These are phyloP conservation scores for Cucumis melo DNA, from an alignment of 306 rosid species.

Conservation along the genomic window DNA sequence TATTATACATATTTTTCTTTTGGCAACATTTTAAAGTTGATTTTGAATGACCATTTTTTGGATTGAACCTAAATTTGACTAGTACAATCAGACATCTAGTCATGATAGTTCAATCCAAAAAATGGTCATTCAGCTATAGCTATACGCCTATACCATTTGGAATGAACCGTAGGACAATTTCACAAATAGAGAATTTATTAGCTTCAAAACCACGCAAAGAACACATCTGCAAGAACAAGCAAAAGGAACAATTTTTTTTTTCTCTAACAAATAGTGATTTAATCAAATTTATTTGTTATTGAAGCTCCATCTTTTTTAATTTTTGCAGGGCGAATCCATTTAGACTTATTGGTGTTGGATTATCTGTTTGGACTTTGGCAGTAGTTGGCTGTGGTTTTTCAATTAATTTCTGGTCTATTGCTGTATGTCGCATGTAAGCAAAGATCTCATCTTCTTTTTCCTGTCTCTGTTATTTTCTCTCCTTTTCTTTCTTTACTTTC, in stretches of 20 bases:
- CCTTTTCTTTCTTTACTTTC: background rate
- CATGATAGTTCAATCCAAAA: background rate
- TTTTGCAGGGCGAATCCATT: conserved; percentile 69
- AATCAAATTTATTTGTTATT: background rate
- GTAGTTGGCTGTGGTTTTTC: conserved; percentile 47
- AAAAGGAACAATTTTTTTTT: background rate
- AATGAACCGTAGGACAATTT: background rate
- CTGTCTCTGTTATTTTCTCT: background rate
- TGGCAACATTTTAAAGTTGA: background rate
- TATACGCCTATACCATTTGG: background rate
- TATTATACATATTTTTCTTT: background rate
- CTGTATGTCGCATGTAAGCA: conserved; percentile 66
- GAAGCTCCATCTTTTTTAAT: background rate
- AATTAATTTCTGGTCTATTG: conserved; percentile 68
- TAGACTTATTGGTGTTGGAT: conserved; percentile 79
- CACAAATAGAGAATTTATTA: background rate
- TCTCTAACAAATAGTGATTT: background rate
- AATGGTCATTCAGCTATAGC: background rate
- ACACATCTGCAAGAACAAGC: background rate
- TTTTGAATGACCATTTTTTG: too few relatives aligned
- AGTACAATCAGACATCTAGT: background rate
- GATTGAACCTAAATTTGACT: background rate
- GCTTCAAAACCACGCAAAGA: background rate
- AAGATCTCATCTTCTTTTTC: background rate
- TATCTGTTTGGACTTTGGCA: conserved; percentile 72